Base-by-base conservation (phyloP, 345 rosid genomes). In the Linum lewisii region DNA sequence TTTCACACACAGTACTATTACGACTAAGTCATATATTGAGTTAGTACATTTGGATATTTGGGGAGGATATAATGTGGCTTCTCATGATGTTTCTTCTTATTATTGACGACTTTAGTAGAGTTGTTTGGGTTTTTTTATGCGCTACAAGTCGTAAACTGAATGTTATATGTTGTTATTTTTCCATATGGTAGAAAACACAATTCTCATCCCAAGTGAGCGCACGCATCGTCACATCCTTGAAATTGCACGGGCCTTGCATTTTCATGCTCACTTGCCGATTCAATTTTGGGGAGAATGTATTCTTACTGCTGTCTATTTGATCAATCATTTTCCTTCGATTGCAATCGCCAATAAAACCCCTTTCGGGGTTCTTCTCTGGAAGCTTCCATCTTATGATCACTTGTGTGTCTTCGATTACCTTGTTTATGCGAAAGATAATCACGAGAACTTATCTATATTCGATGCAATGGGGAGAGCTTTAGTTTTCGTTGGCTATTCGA, bases 201-300 rank as follows among this genome's bases (percentile, higher is more conserved):
- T 50, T 50, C 4, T n/a, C 8, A 4, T n/a, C 11, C 0, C 1
- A 18, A 7, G 21, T 19, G 42, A 63, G 20, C 3, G 7, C 21
- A 50, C 18, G 16, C 26, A 63, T 21, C 29, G 20, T 2, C 66
- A 53, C 37, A 21, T 63, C 20, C 25, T 63, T 5, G 60, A 63
- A 8, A 58, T 38, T 1, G 52, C 60, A 3, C 13, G 21, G 0
- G 67, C 52, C 34, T 42, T 24, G 0, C 19, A 15, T 21, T 63
- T 54, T 29, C 42, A n/a, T 45, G 29, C 16, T 7, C 18, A 14
- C 34, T 38, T n/a, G 5, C 60, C 19, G 23, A 21, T 4, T 1
- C 7, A 20, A 2, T 62, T 54, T 34, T 54, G 52, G 60, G 60
- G 60, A 6, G 67, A 63, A 14, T 63, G 60, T 22, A 34, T 63